Evolutionary conservation across 805 yeast species (phyloP).

Genomic region (Yamadazyma philogaea): DNA sequence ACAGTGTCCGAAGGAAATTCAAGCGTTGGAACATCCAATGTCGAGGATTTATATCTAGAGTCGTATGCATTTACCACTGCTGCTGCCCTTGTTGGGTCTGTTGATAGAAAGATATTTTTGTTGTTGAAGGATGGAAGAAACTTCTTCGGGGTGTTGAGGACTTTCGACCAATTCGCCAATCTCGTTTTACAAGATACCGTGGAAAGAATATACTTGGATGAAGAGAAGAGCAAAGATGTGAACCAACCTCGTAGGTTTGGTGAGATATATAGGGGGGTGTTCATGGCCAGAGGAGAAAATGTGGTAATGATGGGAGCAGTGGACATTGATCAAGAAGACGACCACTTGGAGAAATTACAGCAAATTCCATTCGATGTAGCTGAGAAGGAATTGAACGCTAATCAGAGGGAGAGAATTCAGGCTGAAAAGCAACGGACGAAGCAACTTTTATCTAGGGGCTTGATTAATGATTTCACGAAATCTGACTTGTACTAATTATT

Average conservation of each 20-base stretch:
- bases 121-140: slow-evolving; percentile 86
- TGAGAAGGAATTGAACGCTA: slow-evolving; percentile 36
- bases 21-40: slow-evolving; percentile 25
- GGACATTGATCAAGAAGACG: slow-evolving; percentile 83
- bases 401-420: slow-evolving; percentile 31
- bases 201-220: slow-evolving; percentile 70
- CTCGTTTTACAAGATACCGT: slow-evolving; percentile 86
- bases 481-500: slow-evolving; percentile 48
- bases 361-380: slow-evolving; percentile 65
- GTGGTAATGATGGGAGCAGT: slow-evolving; percentile 92
- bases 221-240: slow-evolving; percentile 33
- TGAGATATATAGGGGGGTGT: slow-evolving; percentile 75
- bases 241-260: slow-evolving; percentile 51
- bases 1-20: neutral
- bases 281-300: slow-evolving; percentile 92
- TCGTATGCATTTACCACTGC: slow-evolving; percentile 84
- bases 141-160: slow-evolving; percentile 83
- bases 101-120: slow-evolving; percentile 79
- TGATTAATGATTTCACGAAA: slow-evolving; percentile 54
- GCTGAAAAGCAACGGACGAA: slow-evolving; percentile 46
- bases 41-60: slow-evolving; percentile 63
- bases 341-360: slow-evolving; percentile 53
- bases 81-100: slow-evolving; percentile 86
- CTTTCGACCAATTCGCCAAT: slow-evolving; percentile 94
- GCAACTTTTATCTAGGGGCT: slow-evolving; percentile 50